A percentile compares a stretch with the other conserved stretches of the same genome.
Conservation (phyloP, 2,329 filamentous ascomycete species). For the Tolypocladium amazonense region DNA sequence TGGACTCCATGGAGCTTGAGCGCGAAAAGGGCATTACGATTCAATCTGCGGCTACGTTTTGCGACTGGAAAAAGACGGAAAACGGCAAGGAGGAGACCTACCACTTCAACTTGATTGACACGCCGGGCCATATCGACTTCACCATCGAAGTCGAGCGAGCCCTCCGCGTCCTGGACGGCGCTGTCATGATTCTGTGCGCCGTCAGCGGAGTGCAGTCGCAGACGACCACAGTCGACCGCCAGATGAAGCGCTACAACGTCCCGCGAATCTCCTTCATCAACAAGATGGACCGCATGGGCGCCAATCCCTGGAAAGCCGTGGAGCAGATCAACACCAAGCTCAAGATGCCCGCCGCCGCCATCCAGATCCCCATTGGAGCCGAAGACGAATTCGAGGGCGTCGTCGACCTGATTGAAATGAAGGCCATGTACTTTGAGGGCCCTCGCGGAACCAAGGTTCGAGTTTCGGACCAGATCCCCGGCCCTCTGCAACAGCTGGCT, state of each 20-base stretch:
- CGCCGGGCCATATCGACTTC: conserved; percentile 96
- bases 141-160: conserved; percentile 98
- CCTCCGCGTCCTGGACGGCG: conserved; percentile 86
- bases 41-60: conserved; percentile 95
- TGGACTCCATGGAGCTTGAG: conserved; percentile 99
- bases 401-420: conserved; percentile 86
- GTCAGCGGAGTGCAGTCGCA: conserved; percentile 96
- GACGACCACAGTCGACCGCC: conserved; percentile 94
- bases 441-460: conserved; percentile 67
- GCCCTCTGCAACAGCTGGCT: conserved; percentile 63
- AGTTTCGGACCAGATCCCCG: conserved; percentile 70
- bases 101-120: conserved; percentile 98
- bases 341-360: conserved; percentile 80
- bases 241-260: conserved; percentile 98
- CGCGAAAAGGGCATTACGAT: conserved; percentile 98
- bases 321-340: conserved; percentile 97
- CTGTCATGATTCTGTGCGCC: conserved; percentile 96
- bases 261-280: conserved; percentile 95
- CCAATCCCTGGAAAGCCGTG: conserved; percentile 94
- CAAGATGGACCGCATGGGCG: conserved; percentile 99
- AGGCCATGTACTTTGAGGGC: conserved; percentile 86
- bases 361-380: conserved; percentile 87
- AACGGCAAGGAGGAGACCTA: conserved; percentile 80
- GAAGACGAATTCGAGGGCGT: conserved; percentile 91
- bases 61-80: conserved; percentile 87